Conservation (phyloP, 257 asterid species). For the Plantago elongata region DNA sequence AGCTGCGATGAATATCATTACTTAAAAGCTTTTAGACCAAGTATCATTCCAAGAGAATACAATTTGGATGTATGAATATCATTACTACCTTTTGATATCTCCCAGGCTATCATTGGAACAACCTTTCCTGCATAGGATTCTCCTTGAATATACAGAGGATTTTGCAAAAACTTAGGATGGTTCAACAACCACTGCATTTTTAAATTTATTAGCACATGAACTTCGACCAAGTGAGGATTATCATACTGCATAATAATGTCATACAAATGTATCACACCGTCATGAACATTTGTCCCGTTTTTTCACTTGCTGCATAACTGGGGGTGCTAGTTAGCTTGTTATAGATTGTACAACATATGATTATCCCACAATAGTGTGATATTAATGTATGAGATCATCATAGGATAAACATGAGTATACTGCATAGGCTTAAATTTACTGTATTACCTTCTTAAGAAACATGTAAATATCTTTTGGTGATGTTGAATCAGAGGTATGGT, state of each 20-base stretch:
- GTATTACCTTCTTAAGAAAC: conserved; percentile 25
- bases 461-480: conserved; percentile 17
- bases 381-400: background rate
- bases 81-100: conserved; percentile 24
- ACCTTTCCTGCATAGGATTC: conserved; percentile 41
- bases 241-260: background rate
- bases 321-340: background rate
- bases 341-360: background rate
- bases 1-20: conserved; percentile 18
- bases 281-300: background rate
- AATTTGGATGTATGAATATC: background rate
- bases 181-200: conserved; percentile 40
- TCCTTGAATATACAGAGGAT: conserved; percentile 28
- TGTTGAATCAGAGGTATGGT: conserved; percentile 25
- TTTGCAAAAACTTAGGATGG: conserved; percentile 30
- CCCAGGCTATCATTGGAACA: conserved; percentile 29
- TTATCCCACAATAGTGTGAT: background rate
- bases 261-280: background rate
- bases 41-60: background rate
- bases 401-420: background rate
- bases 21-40: background rate
- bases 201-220: background rate
- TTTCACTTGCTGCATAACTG: background rate
- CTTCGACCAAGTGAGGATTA: background rate
- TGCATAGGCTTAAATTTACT: background rate